phyloP scores from a whole-genome alignment of 352 stramenopile genomes.

The Pythium brachiatum region DNA sequence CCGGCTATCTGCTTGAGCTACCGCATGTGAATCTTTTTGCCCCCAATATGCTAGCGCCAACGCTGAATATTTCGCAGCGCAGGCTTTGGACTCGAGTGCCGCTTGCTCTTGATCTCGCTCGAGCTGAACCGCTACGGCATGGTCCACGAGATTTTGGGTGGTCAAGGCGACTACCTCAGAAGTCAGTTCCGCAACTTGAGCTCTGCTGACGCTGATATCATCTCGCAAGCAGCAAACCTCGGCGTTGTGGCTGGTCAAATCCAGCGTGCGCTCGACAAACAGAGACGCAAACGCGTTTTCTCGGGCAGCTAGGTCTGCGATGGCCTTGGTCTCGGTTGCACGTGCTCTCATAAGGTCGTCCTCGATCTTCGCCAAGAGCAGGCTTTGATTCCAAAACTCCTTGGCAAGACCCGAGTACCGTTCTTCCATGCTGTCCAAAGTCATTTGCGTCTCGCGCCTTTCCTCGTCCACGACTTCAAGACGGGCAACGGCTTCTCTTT shows the following conservation, averaged over 20 bases:
- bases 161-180: conserved; percentile 9
- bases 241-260: conserved; percentile 20
- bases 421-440: conserved; percentile 9
- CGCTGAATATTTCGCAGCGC: conserved; percentile 7
- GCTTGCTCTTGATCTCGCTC: conserved; percentile 2
- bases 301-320: background rate
- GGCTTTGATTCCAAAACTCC: conserved; percentile 21
- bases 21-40: background rate
- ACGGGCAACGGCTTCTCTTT: conserved; percentile 15
- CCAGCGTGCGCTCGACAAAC: conserved; percentile 13
- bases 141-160: conserved; percentile 14
- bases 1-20: background rate
- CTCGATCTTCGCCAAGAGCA: conserved; percentile 13
- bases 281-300: conserved; percentile 21
- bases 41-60: conserved; percentile 12
- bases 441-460: conserved; percentile 8
- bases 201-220: conserved; percentile 14
- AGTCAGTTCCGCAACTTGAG: background rate
- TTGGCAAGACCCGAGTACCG: conserved; percentile 13
- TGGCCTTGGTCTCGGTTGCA: conserved; percentile 9
- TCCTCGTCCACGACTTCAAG: conserved; percentile 23
- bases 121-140: conserved; percentile 3
- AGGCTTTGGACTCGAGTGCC: background rate
- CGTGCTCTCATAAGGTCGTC: conserved; percentile 10
- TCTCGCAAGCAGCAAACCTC: conserved; percentile 24